phyloP scores from a whole-genome alignment of 1,284 basidiomycete genomes.

The Sporisorium exsertum region DNA sequence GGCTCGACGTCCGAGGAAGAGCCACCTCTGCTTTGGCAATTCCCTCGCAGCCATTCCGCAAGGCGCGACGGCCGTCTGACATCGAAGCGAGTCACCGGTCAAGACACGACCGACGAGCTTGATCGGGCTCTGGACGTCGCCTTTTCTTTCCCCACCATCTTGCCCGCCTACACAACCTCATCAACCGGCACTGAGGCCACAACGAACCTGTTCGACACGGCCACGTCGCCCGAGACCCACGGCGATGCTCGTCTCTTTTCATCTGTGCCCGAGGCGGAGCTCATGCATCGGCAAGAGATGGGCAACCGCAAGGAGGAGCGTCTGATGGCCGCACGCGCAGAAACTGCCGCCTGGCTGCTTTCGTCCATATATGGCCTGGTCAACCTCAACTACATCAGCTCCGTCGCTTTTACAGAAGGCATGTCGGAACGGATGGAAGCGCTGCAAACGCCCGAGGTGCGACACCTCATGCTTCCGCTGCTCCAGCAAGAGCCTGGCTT shows the following conservation, averaged over 20 bases:
- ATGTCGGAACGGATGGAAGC: slow-evolving; percentile 28
- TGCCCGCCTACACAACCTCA: slow-evolving; percentile 20
- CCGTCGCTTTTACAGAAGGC: slow-evolving; percentile 24
- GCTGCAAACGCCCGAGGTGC: slow-evolving; percentile 15
- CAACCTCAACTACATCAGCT: slow-evolving; percentile 12
- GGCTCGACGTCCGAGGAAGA: background rate
- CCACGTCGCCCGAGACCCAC: slow-evolving; percentile 1
- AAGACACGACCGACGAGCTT: slow-evolving; percentile 24
- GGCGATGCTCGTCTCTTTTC: slow-evolving; percentile 25
- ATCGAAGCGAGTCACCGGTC: background rate
- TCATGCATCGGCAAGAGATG: slow-evolving; percentile 27
- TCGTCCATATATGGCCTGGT: slow-evolving; percentile 23
- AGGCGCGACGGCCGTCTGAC: background rate
- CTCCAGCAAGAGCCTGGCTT: slow-evolving; percentile 11
- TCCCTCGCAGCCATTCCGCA: slow-evolving; percentile 17
- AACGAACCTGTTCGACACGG: slow-evolving; percentile 13
- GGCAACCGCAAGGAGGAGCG: slow-evolving; percentile 15
- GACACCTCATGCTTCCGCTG: slow-evolving; percentile 25
- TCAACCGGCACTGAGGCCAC: slow-evolving; percentile 6
- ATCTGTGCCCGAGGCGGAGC: slow-evolving; percentile 29
- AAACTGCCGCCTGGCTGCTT: slow-evolving; percentile 29
- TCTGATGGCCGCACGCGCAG: slow-evolving; percentile 22
- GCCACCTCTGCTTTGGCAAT: slow-evolving; percentile 39
- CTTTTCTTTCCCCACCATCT: slow-evolving; percentile 32
- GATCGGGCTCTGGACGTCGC: slow-evolving; percentile 37